Percentiles rank a stretch among this genome's conserved stretches.
phyloP scores from a whole-genome alignment of 495 filamentous ascomycete species.

The Penicillium ochrochloron region DNA sequence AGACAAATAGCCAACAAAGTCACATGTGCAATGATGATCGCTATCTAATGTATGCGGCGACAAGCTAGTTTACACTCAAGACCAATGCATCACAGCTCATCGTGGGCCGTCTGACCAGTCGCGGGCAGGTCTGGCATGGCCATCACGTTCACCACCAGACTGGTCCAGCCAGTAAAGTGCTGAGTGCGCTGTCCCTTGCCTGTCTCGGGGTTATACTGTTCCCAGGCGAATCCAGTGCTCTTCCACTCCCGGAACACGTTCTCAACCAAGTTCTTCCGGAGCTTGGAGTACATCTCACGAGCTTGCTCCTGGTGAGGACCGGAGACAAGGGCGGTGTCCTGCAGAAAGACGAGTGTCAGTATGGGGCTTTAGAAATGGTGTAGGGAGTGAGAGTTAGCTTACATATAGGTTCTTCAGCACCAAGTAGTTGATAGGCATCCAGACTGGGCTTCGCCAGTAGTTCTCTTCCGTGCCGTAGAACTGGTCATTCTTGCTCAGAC shows the following conservation, averaged over 20 bases:
- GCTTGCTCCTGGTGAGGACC: slow-evolving; percentile 75
- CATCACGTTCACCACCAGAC: slow-evolving; percentile 97
- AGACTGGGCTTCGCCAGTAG: slow-evolving; percentile 95
- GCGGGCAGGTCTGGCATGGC: slow-evolving; percentile 69
- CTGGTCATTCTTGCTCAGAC: slow-evolving; percentile 80
- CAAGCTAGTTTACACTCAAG: slow-evolving; percentile 31
- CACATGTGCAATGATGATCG: slow-evolving; percentile 7
- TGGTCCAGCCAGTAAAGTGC: slow-evolving; percentile 99
- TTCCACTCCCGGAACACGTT: slow-evolving; percentile 89
- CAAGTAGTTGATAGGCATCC: slow-evolving; percentile 98
- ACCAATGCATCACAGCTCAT: slow-evolving; percentile 43
- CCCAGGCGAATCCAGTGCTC: slow-evolving; percentile 96
- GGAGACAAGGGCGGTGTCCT: slow-evolving; percentile 50
- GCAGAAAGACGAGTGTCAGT: slow-evolving; percentile 14
- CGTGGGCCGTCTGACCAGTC: slow-evolving; percentile 36
- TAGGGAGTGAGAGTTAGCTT: slow-evolving; percentile 42
- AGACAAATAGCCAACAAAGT: neutral
- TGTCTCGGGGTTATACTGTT: slow-evolving; percentile 95
- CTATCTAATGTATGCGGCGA: slow-evolving; percentile 24
- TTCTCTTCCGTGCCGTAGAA: slow-evolving; percentile 91
- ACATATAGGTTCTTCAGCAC: slow-evolving; percentile 82
- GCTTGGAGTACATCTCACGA: slow-evolving; percentile 70
- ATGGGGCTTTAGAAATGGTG: slow-evolving; percentile 14
- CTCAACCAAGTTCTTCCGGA: slow-evolving; percentile 84
- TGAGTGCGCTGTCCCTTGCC: slow-evolving; percentile 92